Base-by-base conservation (phyloP, 192 early-diverging fungal genomes). In the Neocallimastix lanati region DNA sequence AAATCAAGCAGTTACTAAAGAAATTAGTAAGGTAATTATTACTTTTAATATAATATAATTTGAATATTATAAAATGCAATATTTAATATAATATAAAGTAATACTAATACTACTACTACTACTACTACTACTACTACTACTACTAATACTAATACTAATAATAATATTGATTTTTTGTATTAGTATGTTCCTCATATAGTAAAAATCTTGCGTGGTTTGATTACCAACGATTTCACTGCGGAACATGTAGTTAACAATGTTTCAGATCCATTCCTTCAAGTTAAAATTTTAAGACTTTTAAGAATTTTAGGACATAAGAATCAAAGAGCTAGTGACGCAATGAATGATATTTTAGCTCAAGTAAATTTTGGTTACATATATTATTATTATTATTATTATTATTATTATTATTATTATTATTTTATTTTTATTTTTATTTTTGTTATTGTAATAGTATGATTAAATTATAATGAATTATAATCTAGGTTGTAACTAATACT, bases 321-420 rank as follows among this genome's bases (percentile, higher is more conserved):
- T 80, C 88, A 89, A 11, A 88, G 88, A 77, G 92, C 92, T 29
- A 91, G 92, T 37, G 98, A 99, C 81, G 87, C 92, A 12, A 94
- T 97, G 93, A 99, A 98, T 86, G 98, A 99, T 80, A 92, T 97
- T 78, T 87, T 99, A 36, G 96, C 98, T 35, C 96, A 96, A 85
- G 95, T 83, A 28, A 27, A 82, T 81, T n/a, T n/a, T n/a, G n/a
- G n/a, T n/a, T n/a, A n/a, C n/a, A n/a, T n/a, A n/a, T n/a, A n/a
- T n/a, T n/a, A n/a, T n/a, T n/a, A n/a, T n/a, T n/a, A n/a, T n/a
- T n/a, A n/a, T n/a, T n/a, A n/a, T n/a, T n/a, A n/a, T n/a, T n/a
- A n/a, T n/a, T n/a, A n/a, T n/a, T n/a, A n/a, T n/a, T n/a, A n/a
- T n/a, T n/a, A n/a, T n/a, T n/a, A n/a, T n/a, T n/a, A n/a, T n/a